Conservation (phyloP, 768 basidiomycete species). For the Tephrocybe sp. region DNA sequence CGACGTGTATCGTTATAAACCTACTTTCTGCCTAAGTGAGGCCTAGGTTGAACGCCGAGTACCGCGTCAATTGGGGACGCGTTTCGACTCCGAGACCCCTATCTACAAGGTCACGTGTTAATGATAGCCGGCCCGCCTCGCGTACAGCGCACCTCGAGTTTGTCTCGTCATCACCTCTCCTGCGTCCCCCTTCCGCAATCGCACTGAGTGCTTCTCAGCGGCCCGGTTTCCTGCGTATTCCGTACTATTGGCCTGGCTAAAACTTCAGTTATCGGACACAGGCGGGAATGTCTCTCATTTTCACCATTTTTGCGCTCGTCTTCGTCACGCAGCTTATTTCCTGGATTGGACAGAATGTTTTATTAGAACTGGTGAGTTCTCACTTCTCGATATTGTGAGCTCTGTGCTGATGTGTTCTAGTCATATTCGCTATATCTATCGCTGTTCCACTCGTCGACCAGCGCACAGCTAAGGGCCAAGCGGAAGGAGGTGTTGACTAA, state of each 20-base stretch:
- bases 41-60: not conserved
- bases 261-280: constrained; percentile 11
- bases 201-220: constrained; percentile 14
- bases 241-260: constrained; percentile 10
- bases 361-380: constrained; percentile 73
- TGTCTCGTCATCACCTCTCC: constrained; percentile 22
- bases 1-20: too few relatives aligned
- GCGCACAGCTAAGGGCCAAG: constrained; percentile 63
- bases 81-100: too few relatives aligned
- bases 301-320: constrained; percentile 81
- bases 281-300: constrained; percentile 67
- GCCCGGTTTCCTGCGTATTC: constrained; percentile 10
- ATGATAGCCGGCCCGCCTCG: constrained; percentile 1
- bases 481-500: constrained; percentile 78
- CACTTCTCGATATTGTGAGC: not conserved
- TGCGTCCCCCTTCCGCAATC: constrained; percentile 7
- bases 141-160: not conserved
- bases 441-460: constrained; percentile 57
- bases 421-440: constrained; percentile 71
- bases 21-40: too few relatives aligned
- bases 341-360: constrained; percentile 86
- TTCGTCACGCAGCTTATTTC: constrained; percentile 81
- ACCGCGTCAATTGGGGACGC: too few relatives aligned
- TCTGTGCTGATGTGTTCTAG: constrained; percentile 36
- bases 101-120: not conserved